phyloP scores from a whole-genome alignment of 2,329 filamentous ascomycete species.

The Fusarium chlamydosporum region DNA sequence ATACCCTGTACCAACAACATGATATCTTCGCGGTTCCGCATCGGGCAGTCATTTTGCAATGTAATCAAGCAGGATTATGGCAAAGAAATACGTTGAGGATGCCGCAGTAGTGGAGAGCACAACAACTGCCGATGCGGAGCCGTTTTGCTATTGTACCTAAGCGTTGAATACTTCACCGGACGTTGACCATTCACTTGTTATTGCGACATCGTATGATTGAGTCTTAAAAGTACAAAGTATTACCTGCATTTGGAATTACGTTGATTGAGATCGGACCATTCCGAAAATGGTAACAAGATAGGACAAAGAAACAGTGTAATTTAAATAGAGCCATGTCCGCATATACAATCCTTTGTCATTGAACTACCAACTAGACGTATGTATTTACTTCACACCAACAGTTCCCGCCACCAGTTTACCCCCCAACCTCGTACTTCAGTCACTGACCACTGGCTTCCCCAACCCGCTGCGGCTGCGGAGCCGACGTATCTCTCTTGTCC shows the following conservation, averaged over 20 bases:
- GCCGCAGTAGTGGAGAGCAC: not conserved
- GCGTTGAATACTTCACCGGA: not conserved
- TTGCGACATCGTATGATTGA: conserved; percentile 16
- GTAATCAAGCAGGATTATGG: conserved; percentile 6
- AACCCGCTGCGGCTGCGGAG: not conserved
- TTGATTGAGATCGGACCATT: not conserved
- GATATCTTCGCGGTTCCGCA: conserved; percentile 11
- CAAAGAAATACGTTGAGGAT: not conserved
- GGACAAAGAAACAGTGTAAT: conserved; percentile 38
- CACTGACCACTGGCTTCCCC: conserved; percentile 9
- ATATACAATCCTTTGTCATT: conserved; percentile 1
- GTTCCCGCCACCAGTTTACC: not conserved
- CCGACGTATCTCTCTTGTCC: conserved; percentile 22
- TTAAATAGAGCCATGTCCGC: conserved; percentile 17
- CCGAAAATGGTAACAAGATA: conserved; percentile 35
- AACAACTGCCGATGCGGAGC: too few relatives aligned
- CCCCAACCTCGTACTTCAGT: not conserved
- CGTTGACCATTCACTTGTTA: not conserved
- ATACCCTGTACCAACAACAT: conserved; percentile 21
- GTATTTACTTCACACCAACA: not conserved
- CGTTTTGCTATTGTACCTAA: not conserved
- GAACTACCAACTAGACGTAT: conserved; percentile 5
- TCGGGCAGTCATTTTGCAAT: conserved; percentile 34
- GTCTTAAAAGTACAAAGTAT: not conserved
- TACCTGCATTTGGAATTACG: not conserved